Conservation (phyloP, 192 early-diverging fungal species). For the Backusella luteola region DNA sequence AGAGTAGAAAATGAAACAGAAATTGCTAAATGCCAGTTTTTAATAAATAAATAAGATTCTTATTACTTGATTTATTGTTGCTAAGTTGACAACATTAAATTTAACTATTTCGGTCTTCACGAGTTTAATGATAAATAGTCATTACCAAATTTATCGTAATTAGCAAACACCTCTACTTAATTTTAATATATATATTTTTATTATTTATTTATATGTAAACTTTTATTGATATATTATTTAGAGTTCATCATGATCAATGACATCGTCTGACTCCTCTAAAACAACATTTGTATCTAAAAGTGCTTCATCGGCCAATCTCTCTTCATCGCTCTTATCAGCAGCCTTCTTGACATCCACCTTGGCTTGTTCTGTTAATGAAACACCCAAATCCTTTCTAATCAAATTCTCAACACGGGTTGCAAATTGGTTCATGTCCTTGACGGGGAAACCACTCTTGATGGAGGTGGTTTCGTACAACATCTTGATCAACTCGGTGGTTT, state of each 20-base stretch:
- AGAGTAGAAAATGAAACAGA: no score
- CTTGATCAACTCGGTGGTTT: slow-evolving; percentile 46
- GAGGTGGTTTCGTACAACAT: slow-evolving; percentile 65
- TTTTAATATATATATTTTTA: background rate
- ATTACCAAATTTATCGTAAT: no score
- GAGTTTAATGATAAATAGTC: no score
- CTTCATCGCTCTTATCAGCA: slow-evolving; percentile 29
- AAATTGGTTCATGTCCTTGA: slow-evolving; percentile 55
- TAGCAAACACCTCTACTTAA: no score
- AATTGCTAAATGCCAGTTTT: no score
- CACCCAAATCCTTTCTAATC: slow-evolving; percentile 48
- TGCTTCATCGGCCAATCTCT: slow-evolving; percentile 21
- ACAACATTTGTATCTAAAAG: slow-evolving; percentile 20
- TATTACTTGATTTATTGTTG: no score
- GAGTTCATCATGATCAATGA: slow-evolving; percentile 39
- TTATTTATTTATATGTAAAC: background rate
- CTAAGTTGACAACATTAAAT: no score
- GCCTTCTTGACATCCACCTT: slow-evolving; percentile 39
- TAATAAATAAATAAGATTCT: no score
- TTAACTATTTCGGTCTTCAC: no score
- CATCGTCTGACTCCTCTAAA: slow-evolving; percentile 19
- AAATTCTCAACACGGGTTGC: slow-evolving; percentile 55
- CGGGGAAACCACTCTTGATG: slow-evolving; percentile 58
- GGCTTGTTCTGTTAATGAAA: slow-evolving; percentile 44
- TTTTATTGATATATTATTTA: slow-evolving; percentile 13